Conservation (phyloP, 2,329 filamentous ascomycete genomes). For the Fusarium haematococcum region DNA sequence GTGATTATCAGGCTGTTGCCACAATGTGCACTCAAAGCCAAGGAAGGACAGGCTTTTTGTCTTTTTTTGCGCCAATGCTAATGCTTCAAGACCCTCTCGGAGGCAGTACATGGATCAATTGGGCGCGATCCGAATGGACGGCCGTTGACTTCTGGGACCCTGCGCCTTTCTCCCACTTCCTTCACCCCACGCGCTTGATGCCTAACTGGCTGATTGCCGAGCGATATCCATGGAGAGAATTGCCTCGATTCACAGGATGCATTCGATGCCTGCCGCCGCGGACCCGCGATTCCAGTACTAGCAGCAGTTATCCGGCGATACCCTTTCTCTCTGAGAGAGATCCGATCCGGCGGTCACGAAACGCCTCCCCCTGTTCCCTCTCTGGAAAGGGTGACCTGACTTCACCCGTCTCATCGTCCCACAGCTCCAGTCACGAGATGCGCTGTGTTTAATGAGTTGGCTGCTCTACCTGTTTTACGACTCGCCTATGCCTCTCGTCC, state of each 20-base stretch:
- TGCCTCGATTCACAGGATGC: slow-evolving; percentile 3
- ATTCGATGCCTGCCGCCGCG: slow-evolving; percentile 16
- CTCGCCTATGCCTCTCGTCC: slow-evolving; percentile 12
- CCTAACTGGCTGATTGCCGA: slow-evolving; percentile 24
- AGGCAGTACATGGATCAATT: slow-evolving; percentile 21
- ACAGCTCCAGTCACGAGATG: slow-evolving; percentile 33
- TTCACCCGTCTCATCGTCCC: slow-evolving; percentile 30
- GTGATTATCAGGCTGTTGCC: slow-evolving; percentile 21
- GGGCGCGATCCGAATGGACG: slow-evolving; percentile 29
- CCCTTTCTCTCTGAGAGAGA: background rate
- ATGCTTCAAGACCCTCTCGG: slow-evolving; percentile 6
- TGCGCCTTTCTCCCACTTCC: slow-evolving; percentile 18
- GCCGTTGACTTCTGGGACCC: slow-evolving; percentile 10
- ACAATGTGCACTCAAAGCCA: slow-evolving; percentile 3
- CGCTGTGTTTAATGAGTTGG: slow-evolving; percentile 13
- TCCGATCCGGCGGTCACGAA: slow-evolving; percentile 1
- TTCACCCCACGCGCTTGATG: slow-evolving; percentile 31
- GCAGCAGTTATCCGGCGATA: slow-evolving; percentile 4
- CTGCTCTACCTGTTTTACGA: slow-evolving; percentile 1
- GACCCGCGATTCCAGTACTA: slow-evolving; percentile 14
- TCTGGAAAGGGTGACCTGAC: slow-evolving; percentile 31
- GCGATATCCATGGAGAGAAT: slow-evolving; percentile 3
- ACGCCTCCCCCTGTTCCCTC: slow-evolving; percentile 1
- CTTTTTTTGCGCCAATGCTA: slow-evolving; percentile 3
- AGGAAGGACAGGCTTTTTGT: background rate